Evolutionary conservation across 2,329 filamentous ascomycete species (phyloP), one percentile per base, ranked within the genome.

Genomic region (Pezicula carpinea): DNA sequence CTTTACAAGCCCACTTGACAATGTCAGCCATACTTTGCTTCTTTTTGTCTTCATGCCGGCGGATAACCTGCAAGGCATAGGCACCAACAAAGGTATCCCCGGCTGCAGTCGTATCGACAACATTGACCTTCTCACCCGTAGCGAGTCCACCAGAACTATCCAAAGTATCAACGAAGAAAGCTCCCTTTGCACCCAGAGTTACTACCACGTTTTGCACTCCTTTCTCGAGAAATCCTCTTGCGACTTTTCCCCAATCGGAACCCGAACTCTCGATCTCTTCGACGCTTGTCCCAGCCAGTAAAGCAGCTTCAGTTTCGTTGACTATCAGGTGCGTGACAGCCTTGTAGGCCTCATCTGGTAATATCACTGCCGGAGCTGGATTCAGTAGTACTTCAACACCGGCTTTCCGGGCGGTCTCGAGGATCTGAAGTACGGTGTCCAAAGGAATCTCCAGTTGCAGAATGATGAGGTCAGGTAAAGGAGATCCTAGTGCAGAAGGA

Each of bases 81-180:
- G 82, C 86, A 2, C 93, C 92, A 5, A 95, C 88, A 69, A 96
- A 96, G 0, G 92, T 96, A 65, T 97, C 92, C 0, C 92, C 92
- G 5, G 93, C 93, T 2, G 87, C 92, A 6, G 92, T 97, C 1
- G 92, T 97, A 65, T 97, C 92, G 4, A 96, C 81, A 2, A 97
- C 92, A 47, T 77, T 69, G 15, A 89, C 85, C 66, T 86, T 85
- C 52, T 79, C 75, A 0, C 87, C 89, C 4, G 73, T 69, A 2
- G 90, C 66, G 21, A 82, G 60, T 1, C 71, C 74, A 44, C 70
- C 71, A 22, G 68, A 67, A 26, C 23, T 33, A 36, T 44, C 15
- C 14, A 63, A 69, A 26, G 64, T 67, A 17, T 73, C 77, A 46
- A 75, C 71, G 62, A 79, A 89, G 64, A 81, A 89, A 22, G 85